Base-by-base conservation (phyloP, 2,329 filamentous ascomycete genomes). In the Monilinia aucupariae region DNA sequence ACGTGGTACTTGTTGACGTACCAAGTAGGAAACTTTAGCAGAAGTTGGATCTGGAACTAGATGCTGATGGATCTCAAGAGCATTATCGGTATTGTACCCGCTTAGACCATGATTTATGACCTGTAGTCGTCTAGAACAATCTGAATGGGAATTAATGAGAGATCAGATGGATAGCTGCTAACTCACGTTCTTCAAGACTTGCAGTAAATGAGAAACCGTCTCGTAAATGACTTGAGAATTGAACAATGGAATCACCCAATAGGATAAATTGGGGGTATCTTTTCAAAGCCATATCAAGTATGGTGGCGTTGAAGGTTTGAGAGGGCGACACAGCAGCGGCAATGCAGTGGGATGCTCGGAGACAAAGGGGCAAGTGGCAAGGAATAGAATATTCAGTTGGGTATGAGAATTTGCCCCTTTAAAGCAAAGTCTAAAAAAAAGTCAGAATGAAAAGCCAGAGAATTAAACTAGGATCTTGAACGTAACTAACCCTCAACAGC, bases 241-340 rank as follows among this genome's bases (percentile, higher is more conserved):
- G 86, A 55, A 93, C 87, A 66, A 97, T 87, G 39, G 91, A 96
- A 77, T 97, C 94, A 61, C 93, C 93, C 66, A 97, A 89, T 30
- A 97, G 84, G 66, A 97, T 80, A 69, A 92, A 80, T 72, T 92
- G 90, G 37, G 61, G 60, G 17, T 62, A 62, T 8, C 22, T 41
- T 50, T 41, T 58, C 12, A 22, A 32, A 62, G 53, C 34, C 60
- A 62, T 62, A 25, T 50, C 32, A 41, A 20, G 25, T 37, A 39
- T 62, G 25, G 41, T 41, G 45, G 10, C 37, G 25, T 22, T 20
- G 17, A 55, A 43, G 15, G 52, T n/a, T 27, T 54, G 25, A 4
- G 15, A 20, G 6, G 9, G 34, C 5, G 4, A 27, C 13, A 22
- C 20, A 37, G 17, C 41, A 34, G 41, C 41, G 51, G 51, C 13